Percentiles rank a stretch among this genome's conserved stretches.
Evolutionary conservation across 257 asterid genomes (phyloP).

Genomic region (Solanum boliviense): DNA sequence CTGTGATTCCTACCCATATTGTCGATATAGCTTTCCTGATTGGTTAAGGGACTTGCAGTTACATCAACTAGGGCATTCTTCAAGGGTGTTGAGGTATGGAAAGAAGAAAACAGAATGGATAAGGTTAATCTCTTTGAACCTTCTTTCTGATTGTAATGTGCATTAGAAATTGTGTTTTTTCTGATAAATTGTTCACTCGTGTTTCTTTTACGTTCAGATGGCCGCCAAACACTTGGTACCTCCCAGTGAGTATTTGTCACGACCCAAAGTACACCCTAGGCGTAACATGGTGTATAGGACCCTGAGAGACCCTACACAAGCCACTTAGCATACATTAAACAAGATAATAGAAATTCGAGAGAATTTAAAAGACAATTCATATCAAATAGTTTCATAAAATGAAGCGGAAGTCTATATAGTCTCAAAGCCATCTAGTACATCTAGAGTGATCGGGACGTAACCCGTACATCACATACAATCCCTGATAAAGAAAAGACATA

Average conservation of each 20-base stretch:
- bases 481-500: too few relatives aligned
- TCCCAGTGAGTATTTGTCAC: conserved; percentile 8
- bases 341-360: too few relatives aligned
- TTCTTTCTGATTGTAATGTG: background rate
- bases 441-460: too few relatives aligned
- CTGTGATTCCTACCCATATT: background rate
- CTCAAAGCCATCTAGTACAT: too few relatives aligned
- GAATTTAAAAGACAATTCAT: too few relatives aligned
- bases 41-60: background rate
- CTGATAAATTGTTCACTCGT: background rate
- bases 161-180: background rate
- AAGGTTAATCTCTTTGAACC: conserved; percentile 10
- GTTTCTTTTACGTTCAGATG: conserved; percentile 19
- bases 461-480: too few relatives aligned
- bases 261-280: too few relatives aligned
- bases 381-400: too few relatives aligned
- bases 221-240: conserved; percentile 21
- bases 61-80: conserved; percentile 43
- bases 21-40: background rate
- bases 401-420: too few relatives aligned
- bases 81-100: conserved; percentile 53
- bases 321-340: too few relatives aligned
- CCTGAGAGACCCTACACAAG: too few relatives aligned
- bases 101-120: conserved; percentile 34
- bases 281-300: too few relatives aligned